Base-by-base conservation (phyloP, 2,329 filamentous ascomycete species). In the Penicillium polonicum region DNA sequence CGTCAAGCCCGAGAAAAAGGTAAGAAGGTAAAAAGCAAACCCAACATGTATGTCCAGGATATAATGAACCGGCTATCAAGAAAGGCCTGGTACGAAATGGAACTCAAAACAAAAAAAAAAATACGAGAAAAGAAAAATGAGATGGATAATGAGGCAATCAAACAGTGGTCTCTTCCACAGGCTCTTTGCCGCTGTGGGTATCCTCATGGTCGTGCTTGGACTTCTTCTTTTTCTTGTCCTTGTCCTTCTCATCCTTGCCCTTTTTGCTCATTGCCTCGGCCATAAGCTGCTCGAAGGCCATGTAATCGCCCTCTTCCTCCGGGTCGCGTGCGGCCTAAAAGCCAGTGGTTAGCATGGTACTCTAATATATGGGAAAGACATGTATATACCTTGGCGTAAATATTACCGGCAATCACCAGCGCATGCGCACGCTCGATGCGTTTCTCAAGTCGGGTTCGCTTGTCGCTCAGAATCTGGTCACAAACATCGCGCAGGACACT, bases 231-330 rank as follows among this genome's bases (percentile, higher is more conserved):
- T 82, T 79, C 72, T 91, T 88, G 56, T 90, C 85, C 73, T 91
- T 88, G 55, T 90, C 85, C 69, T 93, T 89, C 74, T 91, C 87
- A 70, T 87, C 84, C 70, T 85, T 83, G 65, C 94, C 91, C 78
- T 97, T 96, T 84, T 97, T 97, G 53, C 92, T 89, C 57, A 92
- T 92, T 5, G 93, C 93, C 74, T 99, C 94, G 50, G 94, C 92
- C 76, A 99, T 96, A 55, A 99, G 87, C 76, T 97, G 92, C 75
- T 99, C 94, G 67, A 99, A 99, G 17, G 93, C 92, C 85, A 99
- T 95, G 78, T 96, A 97, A 70, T 97, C 94, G 63, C 94, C 93
- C 77, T 99, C 94, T 79, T 99, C 94, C 64, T 99, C 94, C 42
- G 93, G 89, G 54, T 93, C 89, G 61, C 94, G 88, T 74, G 89